phyloP scores from a whole-genome alignment of 2,329 filamentous ascomycete genomes.

The Dichotomopilus funicola region DNA sequence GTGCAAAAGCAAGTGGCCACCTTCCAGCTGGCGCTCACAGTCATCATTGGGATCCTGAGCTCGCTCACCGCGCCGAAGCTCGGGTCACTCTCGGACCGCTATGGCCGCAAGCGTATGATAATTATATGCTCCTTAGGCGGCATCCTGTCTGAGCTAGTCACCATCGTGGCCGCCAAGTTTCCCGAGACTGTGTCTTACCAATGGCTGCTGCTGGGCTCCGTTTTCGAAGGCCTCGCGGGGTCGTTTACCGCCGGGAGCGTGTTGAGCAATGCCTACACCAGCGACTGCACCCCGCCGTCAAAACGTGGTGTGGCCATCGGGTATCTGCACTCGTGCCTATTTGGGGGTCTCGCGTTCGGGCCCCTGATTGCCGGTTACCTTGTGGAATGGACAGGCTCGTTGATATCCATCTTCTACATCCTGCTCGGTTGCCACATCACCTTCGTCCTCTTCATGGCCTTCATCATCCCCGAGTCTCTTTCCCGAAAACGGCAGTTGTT shows the following conservation, averaged over 20 bases:
- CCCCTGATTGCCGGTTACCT: constrained; percentile 76
- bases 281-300: constrained; percentile 79
- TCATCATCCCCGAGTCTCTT: constrained; percentile 79
- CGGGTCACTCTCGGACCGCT: constrained; percentile 78
- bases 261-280: constrained; percentile 76
- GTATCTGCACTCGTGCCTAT: constrained; percentile 83
- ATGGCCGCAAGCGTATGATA: constrained; percentile 71
- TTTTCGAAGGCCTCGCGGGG: constrained; percentile 77
- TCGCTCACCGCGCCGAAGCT: constrained; percentile 77
- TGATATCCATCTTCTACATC: constrained; percentile 80
- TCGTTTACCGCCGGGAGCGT: constrained; percentile 79
- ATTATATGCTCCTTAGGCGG: constrained; percentile 68
- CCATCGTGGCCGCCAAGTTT: constrained; percentile 69
- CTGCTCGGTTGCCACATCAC: constrained; percentile 63
- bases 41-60: constrained; percentile 70
- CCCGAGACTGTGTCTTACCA: constrained; percentile 68
- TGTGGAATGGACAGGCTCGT: constrained; percentile 65
- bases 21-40: constrained; percentile 69
- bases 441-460: constrained; percentile 65
- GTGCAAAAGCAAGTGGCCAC: constrained; percentile 71
- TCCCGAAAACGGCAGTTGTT: constrained; percentile 62
- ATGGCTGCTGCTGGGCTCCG: constrained; percentile 68
- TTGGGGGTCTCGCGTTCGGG: constrained; percentile 80
- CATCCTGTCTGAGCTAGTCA: constrained; percentile 66
- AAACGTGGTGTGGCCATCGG: constrained; percentile 78